Conservation (phyloP, 2,329 filamentous ascomycete genomes). For the Didymella pomorum region DNA sequence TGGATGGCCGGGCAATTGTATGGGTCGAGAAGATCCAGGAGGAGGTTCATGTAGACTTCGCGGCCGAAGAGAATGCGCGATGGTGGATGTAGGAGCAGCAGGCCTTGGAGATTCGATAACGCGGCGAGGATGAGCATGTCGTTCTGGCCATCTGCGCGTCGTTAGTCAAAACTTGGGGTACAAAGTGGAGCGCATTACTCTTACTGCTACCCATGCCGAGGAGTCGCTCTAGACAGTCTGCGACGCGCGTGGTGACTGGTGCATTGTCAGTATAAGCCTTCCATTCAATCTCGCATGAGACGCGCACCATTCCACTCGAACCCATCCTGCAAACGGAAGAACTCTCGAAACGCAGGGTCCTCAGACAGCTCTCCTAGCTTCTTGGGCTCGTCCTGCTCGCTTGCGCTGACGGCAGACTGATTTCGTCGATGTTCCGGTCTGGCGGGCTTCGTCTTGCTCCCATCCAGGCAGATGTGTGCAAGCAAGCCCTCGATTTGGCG, state of each 20-base stretch:
- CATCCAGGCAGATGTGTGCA: constrained; percentile 89
- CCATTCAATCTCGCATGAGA: not conserved
- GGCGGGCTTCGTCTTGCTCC: constrained; percentile 43
- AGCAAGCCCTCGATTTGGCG: constrained; percentile 93
- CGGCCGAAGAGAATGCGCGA: constrained; percentile 86
- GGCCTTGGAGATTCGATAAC: constrained; percentile 87
- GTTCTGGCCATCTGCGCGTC: constrained; percentile 72
- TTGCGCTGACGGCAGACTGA: constrained; percentile 48
- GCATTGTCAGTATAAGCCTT: constrained; percentile 3
- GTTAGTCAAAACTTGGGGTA: constrained; percentile 16
- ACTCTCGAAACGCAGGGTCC: constrained; percentile 92
- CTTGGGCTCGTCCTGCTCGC: constrained; percentile 49
- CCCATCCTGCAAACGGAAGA: constrained; percentile 94
- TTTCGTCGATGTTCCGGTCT: constrained; percentile 48
- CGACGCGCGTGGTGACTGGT: constrained; percentile 79
- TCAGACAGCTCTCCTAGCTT: constrained; percentile 73
- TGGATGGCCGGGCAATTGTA: constrained; percentile 90
- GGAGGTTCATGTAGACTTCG: constrained; percentile 94
- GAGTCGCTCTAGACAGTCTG: constrained; percentile 84
- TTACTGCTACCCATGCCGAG: constrained; percentile 75
- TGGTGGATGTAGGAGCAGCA: constrained; percentile 86
- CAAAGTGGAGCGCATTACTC: constrained; percentile 25
- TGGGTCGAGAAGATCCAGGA: constrained; percentile 92
- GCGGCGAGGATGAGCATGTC: constrained; percentile 88
- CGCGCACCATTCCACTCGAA: constrained; percentile 89